Evolutionary conservation across 371 early-diverging fungal genomes (phyloP), one percentile per base, ranked within the genome.

Genomic region (Mucor irregularis): DNA sequence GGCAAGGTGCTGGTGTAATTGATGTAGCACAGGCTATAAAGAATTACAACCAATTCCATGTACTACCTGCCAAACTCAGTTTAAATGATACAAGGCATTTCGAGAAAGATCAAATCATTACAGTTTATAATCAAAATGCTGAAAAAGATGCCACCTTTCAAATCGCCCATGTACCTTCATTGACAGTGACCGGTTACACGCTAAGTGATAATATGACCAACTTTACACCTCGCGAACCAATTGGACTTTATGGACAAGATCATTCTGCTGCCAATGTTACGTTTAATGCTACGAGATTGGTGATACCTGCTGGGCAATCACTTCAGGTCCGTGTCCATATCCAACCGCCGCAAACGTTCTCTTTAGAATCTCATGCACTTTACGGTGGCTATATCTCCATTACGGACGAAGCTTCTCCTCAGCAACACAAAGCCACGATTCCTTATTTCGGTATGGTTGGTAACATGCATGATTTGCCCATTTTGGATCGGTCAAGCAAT

Each of bases 1-100:
- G 69, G 29, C 87, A 89, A 66, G 93, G 93, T 33, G 79, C 88
- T 38, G 93, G 90, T 43, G 63, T 89, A 19, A 65, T 91, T 45
- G 79, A 91, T 69, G 71, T 85, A 34, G 62, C 68, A 62, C 65
- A 78, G 46, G 81, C 92, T 44, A 64, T 90, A 55, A 53, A 49
- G 24, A 63, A 84, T 24, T 61, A 53, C 51, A 17, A 56, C 6
- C 66, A 73, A 22, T 72, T 83, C 16, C 47, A 71, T 10, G 76
- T 90, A 31, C 53, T 56, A 7, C 93, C 91, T 31, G 70, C 88
- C 4, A 69, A 65, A 54, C 60, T 87, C 47, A 79, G 84, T 37
- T 70, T 91, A 29, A 87, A 91, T 53, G 86, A 87, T 63, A 78
- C 86, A 22, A 61, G 57, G 13, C 61, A 75, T 30, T 71, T 75